Base-by-base conservation (phyloP, 2,329 filamentous ascomycete species). In the Hypoxylon sp. region DNA sequence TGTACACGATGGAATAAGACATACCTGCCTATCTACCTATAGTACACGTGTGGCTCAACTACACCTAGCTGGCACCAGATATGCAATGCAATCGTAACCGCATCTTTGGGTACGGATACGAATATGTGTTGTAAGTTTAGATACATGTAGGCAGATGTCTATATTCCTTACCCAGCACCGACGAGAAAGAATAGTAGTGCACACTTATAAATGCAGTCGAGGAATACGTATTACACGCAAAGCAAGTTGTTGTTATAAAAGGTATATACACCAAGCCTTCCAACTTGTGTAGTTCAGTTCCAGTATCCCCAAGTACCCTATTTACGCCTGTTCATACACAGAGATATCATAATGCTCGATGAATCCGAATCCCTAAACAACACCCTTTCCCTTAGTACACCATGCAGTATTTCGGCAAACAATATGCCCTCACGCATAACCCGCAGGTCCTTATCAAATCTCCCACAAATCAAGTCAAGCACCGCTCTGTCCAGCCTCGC, bases 401-500 rank as follows among this genome's bases (percentile, higher is more conserved):
- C 55, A 37, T 35, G 31, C 22, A 44, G 22, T 31, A 14, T 30
- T 54, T 61, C 30, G 44, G 33, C 35, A 40, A 60, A 40, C 48
- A 44, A 44, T 30, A 14, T 20, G 3, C 6, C 10, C 13, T 35
- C 14, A 14, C 6, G 3, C 22, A 14, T 35, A 51, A 27, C 17
- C 48, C 33, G 33, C 44, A 31, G 25, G 11, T 11, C 31, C 56
- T 8, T 33, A 40, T n/a, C n/a, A 48, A 10, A 17, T 1, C 5
- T 22, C 17, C 7, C 11, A 44, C 5, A 44, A 22, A 20, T 22
- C 17, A 22, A 44, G 20, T 70, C 54, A 77, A 35, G 77, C 78
- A 50, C 78, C 78, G 42, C 78, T 79, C 72, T 79, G 75, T 6
- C 79, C 78, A 3, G 76, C 78, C 65, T 79, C 73, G 14, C 78